Conservation (phyloP, 139 green algal species). For the Chlorella sorokiniana region DNA sequence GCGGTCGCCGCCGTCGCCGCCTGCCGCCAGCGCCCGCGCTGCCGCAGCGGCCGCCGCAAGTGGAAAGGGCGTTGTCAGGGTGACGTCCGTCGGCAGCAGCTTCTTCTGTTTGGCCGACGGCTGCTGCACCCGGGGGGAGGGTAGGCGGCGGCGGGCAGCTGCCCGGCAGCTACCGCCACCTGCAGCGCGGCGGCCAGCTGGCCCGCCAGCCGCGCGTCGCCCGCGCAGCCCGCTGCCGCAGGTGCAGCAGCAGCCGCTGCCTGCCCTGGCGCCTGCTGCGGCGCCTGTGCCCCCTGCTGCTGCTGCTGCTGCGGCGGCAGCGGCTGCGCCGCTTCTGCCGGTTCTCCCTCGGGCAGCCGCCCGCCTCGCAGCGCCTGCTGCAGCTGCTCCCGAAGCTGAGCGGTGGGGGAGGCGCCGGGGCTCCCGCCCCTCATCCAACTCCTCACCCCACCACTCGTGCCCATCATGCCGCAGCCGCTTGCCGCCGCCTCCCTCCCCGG, state of each 20-base stretch:
- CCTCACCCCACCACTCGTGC: not conserved
- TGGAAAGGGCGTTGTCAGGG: constrained; percentile 9
- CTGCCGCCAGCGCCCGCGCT: not conserved
- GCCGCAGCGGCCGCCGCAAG: constrained; percentile 32
- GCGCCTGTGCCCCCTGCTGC: not conserved
- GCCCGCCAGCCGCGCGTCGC: not conserved
- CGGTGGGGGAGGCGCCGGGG: constrained; percentile 10
- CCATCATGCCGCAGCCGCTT: constrained; percentile 7
- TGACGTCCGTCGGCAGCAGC: constrained; percentile 16
- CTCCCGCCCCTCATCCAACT: not conserved
- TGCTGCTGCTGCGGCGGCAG: not conserved
- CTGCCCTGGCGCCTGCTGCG: constrained; percentile 21
- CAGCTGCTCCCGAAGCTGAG: constrained; percentile 24
- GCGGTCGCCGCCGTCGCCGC: not conserved
- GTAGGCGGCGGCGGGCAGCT: constrained; percentile 32
- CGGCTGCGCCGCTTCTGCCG: not conserved
- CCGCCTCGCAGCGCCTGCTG: constrained; percentile 20
- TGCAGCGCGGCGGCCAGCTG: constrained; percentile 22
- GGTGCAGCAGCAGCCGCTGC: constrained; percentile 11
- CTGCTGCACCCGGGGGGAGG: constrained; percentile 16
- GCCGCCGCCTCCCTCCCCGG: not conserved
- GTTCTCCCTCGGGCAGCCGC: not conserved
- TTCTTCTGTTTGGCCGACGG: constrained; percentile 29
- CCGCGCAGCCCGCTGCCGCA: not conserved
- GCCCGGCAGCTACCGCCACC: not conserved